Conservation (phyloP, 2,329 filamentous ascomycete species). For the Aspergillus fumigatus region DNA sequence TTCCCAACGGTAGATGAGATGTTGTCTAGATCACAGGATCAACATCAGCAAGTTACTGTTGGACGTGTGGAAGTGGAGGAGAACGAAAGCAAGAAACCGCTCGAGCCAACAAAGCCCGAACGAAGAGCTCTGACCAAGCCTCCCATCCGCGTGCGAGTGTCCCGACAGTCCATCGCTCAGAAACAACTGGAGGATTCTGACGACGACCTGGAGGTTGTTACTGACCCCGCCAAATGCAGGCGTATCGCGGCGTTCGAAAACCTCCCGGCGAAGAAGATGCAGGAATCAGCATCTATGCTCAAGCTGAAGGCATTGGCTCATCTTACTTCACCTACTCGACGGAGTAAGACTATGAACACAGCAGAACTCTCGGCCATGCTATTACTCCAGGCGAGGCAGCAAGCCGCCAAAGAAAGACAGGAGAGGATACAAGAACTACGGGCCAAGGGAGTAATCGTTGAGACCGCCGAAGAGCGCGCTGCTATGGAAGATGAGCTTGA, state of each 20-base stretch:
- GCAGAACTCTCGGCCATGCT: constrained; percentile 66
- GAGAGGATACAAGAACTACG: constrained; percentile 71
- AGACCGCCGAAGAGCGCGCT: constrained; percentile 82
- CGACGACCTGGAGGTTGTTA: constrained; percentile 60
- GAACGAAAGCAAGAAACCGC: constrained; percentile 15
- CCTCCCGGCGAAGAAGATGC: constrained; percentile 58
- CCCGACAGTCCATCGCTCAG: constrained; percentile 34
- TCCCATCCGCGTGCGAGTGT: constrained; percentile 38
- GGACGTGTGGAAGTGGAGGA: constrained; percentile 4
- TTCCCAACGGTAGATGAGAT: constrained; percentile 39
- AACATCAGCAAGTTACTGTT: constrained; percentile 6
- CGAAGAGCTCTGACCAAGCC: constrained; percentile 26
- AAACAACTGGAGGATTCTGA: constrained; percentile 42
- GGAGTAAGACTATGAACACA: constrained; percentile 57
- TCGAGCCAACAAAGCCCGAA: constrained; percentile 23
- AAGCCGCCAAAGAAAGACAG: constrained; percentile 72
- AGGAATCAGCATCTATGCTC: constrained; percentile 58
- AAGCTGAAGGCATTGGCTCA: constrained; percentile 71
- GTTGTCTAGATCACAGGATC: constrained; percentile 23
- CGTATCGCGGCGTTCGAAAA: constrained; percentile 65
- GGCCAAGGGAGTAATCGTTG: constrained; percentile 73
- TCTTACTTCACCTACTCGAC: constrained; percentile 55
- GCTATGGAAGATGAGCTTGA: constrained; percentile 79
- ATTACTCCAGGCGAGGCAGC: constrained; percentile 67
- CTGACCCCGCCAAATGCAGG: constrained; percentile 37